Evolutionary conservation across 1,284 basidiomycete species (phyloP).

Genomic region (Blastosporella zonata): DNA sequence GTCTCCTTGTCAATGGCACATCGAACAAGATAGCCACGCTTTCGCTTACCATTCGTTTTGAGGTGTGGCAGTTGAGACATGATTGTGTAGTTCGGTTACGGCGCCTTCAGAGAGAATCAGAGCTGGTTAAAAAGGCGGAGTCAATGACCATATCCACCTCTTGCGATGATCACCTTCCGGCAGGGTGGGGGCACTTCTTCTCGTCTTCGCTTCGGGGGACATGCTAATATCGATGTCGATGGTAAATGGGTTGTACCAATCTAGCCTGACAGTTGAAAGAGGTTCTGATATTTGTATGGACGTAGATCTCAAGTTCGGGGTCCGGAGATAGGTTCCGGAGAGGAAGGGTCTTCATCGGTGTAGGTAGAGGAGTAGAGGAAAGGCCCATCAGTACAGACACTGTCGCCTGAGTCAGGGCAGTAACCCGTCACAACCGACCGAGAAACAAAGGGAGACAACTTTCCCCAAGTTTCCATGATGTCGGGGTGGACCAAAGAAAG

Average conservation of each 20-base stretch:
- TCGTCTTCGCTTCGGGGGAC: conserved; percentile 31
- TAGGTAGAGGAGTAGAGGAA: too few species aligned
- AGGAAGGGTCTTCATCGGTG: conserved; percentile 19
- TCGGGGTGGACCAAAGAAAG: conserved; percentile 27
- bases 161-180: conserved; percentile 42
- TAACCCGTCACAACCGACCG: conserved; percentile 28
- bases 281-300: conserved; percentile 30
- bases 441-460: conserved; percentile 22
- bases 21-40: not conserved
- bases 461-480: conserved; percentile 27
- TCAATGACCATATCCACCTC: conserved; percentile 24
- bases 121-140: not conserved
- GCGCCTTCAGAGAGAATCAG: conserved; percentile 26
- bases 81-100: conserved; percentile 45
- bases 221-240: conserved; percentile 15
- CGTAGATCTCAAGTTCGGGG: conserved; percentile 24
- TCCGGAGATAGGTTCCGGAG: conserved; percentile 20
- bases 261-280: conserved; percentile 12
- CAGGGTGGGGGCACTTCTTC: conserved; percentile 23
- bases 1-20: not conserved
- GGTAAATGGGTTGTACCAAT: conserved; percentile 8
- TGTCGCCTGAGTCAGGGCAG: conserved; percentile 24
- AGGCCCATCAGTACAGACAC: too few species aligned
- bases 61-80: conserved; percentile 53
- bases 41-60: conserved; percentile 73